phyloP scores from a whole-genome alignment of 352 stramenopile genomes.

The Phytophthora palmivora region DNA sequence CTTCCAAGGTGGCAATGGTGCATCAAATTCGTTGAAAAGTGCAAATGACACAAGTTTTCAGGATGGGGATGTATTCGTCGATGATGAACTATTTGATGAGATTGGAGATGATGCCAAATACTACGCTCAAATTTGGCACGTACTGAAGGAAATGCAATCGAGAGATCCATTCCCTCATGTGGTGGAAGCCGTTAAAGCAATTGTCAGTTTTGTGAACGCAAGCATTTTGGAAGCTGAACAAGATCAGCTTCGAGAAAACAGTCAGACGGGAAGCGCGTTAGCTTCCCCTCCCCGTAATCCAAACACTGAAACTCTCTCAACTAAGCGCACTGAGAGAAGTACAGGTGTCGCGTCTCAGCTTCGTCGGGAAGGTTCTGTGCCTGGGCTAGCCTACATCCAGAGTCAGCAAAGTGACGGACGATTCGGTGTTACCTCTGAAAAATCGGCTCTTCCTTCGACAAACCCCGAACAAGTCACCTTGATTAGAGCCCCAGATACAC shows the following conservation, averaged over 20 bases:
- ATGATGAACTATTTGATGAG: slow-evolving; percentile 47
- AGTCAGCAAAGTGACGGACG: slow-evolving; percentile 23
- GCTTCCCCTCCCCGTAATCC: slow-evolving; percentile 36
- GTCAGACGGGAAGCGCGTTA: slow-evolving; percentile 29
- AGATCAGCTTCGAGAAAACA: slow-evolving; percentile 51
- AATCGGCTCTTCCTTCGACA: slow-evolving; percentile 6
- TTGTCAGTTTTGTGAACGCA: slow-evolving; percentile 72
- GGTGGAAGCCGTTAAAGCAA: slow-evolving; percentile 61
- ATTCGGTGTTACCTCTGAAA: slow-evolving; percentile 16
- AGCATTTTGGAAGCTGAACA: slow-evolving; percentile 64
- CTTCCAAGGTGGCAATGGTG: slow-evolving; percentile 22
- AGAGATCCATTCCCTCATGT: slow-evolving; percentile 88
- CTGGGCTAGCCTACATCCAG: slow-evolving; percentile 29
- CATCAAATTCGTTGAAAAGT: slow-evolving; percentile 13
- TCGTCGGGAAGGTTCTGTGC: slow-evolving; percentile 49
- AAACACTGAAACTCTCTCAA: slow-evolving; percentile 21
- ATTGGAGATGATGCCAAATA: slow-evolving; percentile 76
- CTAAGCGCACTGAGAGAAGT: slow-evolving; percentile 26
- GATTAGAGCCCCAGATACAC: slow-evolving; percentile 28
- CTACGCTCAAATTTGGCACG: slow-evolving; percentile 89
- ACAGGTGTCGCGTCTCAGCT: slow-evolving; percentile 24
- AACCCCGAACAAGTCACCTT: slow-evolving; percentile 28
- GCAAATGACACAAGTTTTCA: slow-evolving; percentile 22
- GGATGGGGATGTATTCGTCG: slow-evolving; percentile 45
- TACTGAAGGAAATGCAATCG: slow-evolving; percentile 85